These are phyloP conservation scores for Pichia membranifaciens DNA, from an alignment of 805 yeast genomes.

Conservation along the genomic window DNA sequence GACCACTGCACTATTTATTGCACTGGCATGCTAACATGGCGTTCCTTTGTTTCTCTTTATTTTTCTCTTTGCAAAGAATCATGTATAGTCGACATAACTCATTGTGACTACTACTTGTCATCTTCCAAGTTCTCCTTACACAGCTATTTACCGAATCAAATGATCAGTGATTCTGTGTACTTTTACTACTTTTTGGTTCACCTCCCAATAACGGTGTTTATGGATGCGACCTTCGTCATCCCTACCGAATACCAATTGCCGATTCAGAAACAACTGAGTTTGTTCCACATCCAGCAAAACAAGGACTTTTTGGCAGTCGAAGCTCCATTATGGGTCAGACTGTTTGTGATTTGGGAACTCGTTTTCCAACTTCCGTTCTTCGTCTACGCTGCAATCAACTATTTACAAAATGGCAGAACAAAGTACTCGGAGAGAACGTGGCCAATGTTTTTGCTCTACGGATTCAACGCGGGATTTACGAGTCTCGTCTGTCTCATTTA, in stretches of 20 bases:
- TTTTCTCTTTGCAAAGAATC: too few species aligned
- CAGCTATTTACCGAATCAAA: not conserved
- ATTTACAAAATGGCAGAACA: slow-evolving; percentile 13
- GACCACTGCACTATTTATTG: too few species aligned
- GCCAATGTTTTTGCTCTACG: slow-evolving; percentile 51
- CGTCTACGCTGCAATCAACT: slow-evolving; percentile 36
- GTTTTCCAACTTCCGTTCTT: slow-evolving; percentile 78
- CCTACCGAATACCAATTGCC: slow-evolving; percentile 44
- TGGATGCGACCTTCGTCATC: slow-evolving; percentile 69
- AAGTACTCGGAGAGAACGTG: slow-evolving; percentile 20
- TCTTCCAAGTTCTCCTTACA: not conserved
- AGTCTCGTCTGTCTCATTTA: slow-evolving; percentile 67
- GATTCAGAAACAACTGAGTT: slow-evolving; percentile 44
- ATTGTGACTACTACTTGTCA: too few species aligned
- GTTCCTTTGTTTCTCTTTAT: too few species aligned
- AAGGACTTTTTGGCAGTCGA: slow-evolving; percentile 66
- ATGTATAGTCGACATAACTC: too few species aligned
- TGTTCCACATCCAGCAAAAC: slow-evolving; percentile 57
- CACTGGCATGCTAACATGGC: too few species aligned
- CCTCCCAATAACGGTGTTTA: slow-evolving; percentile 64
- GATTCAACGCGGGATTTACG: slow-evolving; percentile 76
- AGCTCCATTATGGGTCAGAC: slow-evolving; percentile 53
- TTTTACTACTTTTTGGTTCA: slow-evolving; percentile 45
- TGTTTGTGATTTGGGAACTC: slow-evolving; percentile 69
- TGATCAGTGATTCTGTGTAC: slow-evolving; percentile 22